A percentile compares a stretch with the other conserved stretches of the same genome.
phyloP scores from a whole-genome alignment of 1,284 basidiomycete species.

The Termitomyces sp. region DNA sequence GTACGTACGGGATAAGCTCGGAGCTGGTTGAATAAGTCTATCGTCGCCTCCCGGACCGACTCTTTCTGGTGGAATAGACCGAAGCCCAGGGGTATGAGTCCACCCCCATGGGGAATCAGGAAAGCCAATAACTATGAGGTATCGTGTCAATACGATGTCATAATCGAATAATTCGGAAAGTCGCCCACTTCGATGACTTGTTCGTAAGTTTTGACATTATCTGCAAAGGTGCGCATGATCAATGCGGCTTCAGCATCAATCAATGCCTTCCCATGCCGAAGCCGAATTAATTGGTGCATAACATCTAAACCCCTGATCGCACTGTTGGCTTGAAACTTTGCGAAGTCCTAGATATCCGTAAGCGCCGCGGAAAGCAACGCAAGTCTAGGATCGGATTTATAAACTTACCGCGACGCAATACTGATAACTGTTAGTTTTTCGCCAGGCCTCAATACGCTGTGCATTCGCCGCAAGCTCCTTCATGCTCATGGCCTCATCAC shows the following conservation, averaged over 20 bases:
- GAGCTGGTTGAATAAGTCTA: constrained; percentile 81
- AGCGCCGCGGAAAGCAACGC: background rate
- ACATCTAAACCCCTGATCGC: constrained; percentile 40
- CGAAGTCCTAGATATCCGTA: constrained; percentile 29
- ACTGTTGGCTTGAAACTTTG: constrained; percentile 30
- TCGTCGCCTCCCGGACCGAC: constrained; percentile 68
- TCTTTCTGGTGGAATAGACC: constrained; percentile 86
- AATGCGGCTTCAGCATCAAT: constrained; percentile 54
- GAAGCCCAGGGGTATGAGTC: constrained; percentile 81
- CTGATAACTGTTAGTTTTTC: constrained; percentile 38
- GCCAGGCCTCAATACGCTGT: constrained; percentile 41
- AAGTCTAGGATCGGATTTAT: background rate
- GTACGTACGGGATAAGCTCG: constrained; percentile 67
- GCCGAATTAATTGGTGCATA: constrained; percentile 36
- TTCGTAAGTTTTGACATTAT: constrained; percentile 72
- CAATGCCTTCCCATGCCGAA: constrained; percentile 36
- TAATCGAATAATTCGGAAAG: background rate
- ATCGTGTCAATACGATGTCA: background rate
- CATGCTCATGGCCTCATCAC: constrained; percentile 31
- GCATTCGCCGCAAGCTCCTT: constrained; percentile 37
- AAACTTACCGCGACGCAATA: constrained; percentile 30
- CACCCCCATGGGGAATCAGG: constrained; percentile 76
- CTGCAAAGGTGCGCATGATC: constrained; percentile 72
- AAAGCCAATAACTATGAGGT: constrained; percentile 66
- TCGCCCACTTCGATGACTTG: constrained; percentile 81